Evolutionary conservation across 768 basidiomycete species (phyloP), one percentile per base, ranked within the genome.

Genomic region (Lyophyllum semitale): DNA sequence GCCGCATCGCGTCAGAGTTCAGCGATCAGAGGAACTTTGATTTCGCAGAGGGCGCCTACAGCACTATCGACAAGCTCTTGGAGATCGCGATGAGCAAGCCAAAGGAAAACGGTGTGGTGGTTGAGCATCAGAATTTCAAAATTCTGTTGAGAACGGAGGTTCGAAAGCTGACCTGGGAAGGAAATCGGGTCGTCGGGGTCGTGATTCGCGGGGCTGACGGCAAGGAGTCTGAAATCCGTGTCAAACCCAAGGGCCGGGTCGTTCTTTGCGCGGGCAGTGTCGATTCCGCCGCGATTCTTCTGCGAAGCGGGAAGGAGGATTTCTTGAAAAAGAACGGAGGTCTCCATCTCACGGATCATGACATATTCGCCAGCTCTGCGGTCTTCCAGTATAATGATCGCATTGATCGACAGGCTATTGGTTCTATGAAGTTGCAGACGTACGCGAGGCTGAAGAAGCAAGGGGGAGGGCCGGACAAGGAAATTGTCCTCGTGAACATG

Each of bases 321-420:
- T 47, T 25, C 13, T 43, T 55, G 22, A 30, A 58, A 26, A 29
- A 51, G 7, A 58, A 55, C n/a, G n/a, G n/a, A n/a, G n/a, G n/a
- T n/a, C n/a, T n/a, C n/a, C n/a, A n/a, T n/a, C n/a, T n/a, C n/a
- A 68, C 66, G 41, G 66, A 68, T 53, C 66, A 68, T 56, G 55
- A 65, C 47, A 68, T 68, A 35, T 56, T 65, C 55, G 54, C 50
- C 32, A 42, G 20, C 22, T 43, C 59, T 5, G 18, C 26, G 6
- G 26, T 66, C 13, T 68, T 68, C 57, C 17, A 23, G 13, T 67
- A 66, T 43, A 42, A 9, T 11, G 45, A 63, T 32, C 49, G 53
- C 8, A 33, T 22, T 1, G 40, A 52, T 27, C 50, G 58, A 32
- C 48, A 57, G 3, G 43, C 8, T 26, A 52, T 68, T 22, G 66